phyloP scores from a whole-genome alignment of 2,329 filamentous ascomycete genomes.

The Xylariaceae sp. region DNA sequence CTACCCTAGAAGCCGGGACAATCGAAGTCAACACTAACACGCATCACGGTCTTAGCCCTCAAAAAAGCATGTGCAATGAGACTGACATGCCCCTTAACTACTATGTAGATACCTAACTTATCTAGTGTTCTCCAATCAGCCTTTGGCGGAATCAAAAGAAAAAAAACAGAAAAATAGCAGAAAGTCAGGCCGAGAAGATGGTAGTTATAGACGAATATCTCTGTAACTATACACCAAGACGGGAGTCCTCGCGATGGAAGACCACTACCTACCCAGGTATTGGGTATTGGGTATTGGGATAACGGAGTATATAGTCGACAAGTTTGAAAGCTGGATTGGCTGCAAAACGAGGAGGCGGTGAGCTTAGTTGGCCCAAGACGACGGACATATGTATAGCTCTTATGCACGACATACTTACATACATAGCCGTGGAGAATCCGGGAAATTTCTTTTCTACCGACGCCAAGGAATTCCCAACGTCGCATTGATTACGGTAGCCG shows the following conservation, averaged over 20 bases:
- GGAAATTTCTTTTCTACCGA: no score
- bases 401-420: no score
- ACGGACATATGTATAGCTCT: no score
- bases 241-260: slow-evolving; percentile 40
- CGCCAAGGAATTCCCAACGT: no score
- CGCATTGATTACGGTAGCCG: no score
- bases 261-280: slow-evolving; percentile 30
- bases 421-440: no score
- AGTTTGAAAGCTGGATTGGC: no score
- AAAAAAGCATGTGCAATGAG: no score
- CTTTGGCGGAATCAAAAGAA: slow-evolving; percentile 47
- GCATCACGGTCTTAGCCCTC: slow-evolving; percentile 6
- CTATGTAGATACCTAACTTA: no score
- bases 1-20: slow-evolving; percentile 50
- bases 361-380: no score
- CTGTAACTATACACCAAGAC: slow-evolving; percentile 36
- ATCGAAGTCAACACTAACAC: slow-evolving; percentile 42
- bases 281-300: background rate
- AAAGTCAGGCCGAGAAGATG: slow-evolving; percentile 44
- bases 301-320: background rate
- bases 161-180: slow-evolving; percentile 43
- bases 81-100: background rate
- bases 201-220: slow-evolving; percentile 40
- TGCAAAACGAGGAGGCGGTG: no score
- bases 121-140: slow-evolving; percentile 35